These are phyloP conservation scores for Remersonia thermophila DNA, from an alignment of 2,329 filamentous ascomycete genomes.

Conservation along the genomic window DNA sequence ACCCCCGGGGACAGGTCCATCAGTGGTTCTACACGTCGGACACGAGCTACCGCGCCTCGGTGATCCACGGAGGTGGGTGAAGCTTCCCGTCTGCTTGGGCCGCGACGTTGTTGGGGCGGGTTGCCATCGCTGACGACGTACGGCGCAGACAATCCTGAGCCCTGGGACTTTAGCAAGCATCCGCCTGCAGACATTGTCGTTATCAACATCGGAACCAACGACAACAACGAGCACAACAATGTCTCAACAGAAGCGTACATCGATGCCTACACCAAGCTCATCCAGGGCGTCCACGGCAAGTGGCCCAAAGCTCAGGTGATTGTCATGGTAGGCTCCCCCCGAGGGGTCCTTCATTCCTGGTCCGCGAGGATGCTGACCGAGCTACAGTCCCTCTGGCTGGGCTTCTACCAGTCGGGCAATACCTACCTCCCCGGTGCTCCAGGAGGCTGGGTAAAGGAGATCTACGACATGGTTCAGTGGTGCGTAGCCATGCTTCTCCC, in stretches of 20 bases:
- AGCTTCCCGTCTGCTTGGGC: neutral
- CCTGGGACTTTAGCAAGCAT: constrained; percentile 32
- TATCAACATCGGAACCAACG: constrained; percentile 36
- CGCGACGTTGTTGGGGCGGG: neutral
- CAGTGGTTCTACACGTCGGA: constrained; percentile 48
- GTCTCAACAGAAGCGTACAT: constrained; percentile 28
- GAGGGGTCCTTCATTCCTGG: too few relatives aligned
- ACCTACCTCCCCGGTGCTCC: constrained; percentile 32
- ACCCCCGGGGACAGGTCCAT: constrained; percentile 35
- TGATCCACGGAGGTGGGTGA: constrained; percentile 31
- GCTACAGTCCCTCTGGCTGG: constrained; percentile 38
- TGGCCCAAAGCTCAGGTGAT: constrained; percentile 34
- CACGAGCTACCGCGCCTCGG: constrained; percentile 32
- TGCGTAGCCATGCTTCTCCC: too few relatives aligned
- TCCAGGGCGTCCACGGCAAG: constrained; percentile 33
- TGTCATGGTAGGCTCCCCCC: constrained; percentile 25
- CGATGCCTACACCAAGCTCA: constrained; percentile 30
- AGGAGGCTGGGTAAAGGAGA: constrained; percentile 35
- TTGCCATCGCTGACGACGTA: constrained; percentile 2
- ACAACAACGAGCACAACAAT: constrained; percentile 30
- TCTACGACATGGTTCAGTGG: constrained; percentile 37
- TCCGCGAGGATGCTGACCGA: neutral
- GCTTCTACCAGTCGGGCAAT: constrained; percentile 39
- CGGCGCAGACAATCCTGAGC: constrained; percentile 27
- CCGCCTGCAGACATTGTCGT: constrained; percentile 32